phyloP scores from a whole-genome alignment of 441 rosid genomes.

The Metrosideros polymorpha region DNA sequence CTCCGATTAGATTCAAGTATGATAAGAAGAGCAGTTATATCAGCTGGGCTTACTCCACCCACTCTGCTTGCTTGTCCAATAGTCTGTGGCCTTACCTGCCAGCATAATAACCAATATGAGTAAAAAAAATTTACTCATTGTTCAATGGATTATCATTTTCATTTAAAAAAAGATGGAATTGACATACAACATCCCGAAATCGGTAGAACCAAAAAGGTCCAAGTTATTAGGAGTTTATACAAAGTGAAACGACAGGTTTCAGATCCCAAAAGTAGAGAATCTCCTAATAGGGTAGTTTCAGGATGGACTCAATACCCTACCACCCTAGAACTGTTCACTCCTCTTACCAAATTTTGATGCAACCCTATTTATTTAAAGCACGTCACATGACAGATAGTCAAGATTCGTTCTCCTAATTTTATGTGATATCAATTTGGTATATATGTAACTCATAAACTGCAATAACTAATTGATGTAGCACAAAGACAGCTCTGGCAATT shows the following conservation, averaged over 20 bases:
- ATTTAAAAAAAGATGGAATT: not conserved
- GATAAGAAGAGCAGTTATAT: conserved; percentile 79
- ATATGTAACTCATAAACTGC: not conserved
- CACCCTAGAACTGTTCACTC: not conserved
- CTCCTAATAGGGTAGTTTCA: not conserved
- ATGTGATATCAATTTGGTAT: not conserved
- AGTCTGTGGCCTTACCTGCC: conserved; percentile 86
- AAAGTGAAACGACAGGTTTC: not conserved
- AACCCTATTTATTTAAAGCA: not conserved
- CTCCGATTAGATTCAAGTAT: conserved; percentile 70
- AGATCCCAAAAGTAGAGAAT: not conserved
- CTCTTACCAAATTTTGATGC: not conserved
- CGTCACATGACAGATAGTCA: not conserved
- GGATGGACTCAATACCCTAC: not conserved
- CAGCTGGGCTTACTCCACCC: conserved; percentile 97
- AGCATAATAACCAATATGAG: not conserved
- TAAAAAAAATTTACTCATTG: not conserved
- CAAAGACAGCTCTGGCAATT: not conserved
- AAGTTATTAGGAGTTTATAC: not conserved
- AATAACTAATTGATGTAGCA: not conserved
- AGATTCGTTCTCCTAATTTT: not conserved
- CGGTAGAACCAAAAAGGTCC: not conserved
- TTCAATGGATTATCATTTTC: not conserved
- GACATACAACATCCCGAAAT: not conserved
- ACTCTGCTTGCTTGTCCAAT: conserved; percentile 94